Conservation (phyloP, 225 moss, liverwort and hornwort genomes). For the Sphagnum tenellum region DNA sequence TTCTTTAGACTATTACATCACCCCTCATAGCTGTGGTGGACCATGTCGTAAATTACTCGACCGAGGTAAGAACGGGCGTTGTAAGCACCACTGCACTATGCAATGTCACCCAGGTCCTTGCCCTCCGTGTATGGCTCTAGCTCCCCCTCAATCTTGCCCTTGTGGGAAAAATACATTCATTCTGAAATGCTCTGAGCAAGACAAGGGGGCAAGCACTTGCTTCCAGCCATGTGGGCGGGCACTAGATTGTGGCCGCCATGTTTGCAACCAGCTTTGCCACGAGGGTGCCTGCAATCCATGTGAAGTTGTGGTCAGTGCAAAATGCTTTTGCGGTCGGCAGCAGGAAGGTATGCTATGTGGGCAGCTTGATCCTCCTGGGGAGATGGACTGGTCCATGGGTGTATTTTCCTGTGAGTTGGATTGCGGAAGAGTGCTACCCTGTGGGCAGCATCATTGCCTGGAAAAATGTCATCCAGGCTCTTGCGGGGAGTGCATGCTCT, state of each 20-base stretch:
- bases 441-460: conserved; percentile 68
- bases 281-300: conserved; percentile 73
- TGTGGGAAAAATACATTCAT: conserved; percentile 70
- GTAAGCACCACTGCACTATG: conserved; percentile 85
- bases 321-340: conserved; percentile 68
- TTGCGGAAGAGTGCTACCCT: conserved; percentile 54
- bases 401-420: conserved; percentile 68
- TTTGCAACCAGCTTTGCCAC: conserved; percentile 62
- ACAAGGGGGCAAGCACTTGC: conserved; percentile 54
- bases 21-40: conserved; percentile 94
- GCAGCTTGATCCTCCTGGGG: conserved; percentile 64
- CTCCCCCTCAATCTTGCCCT: conserved; percentile 76
- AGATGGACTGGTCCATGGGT: conserved; percentile 41
- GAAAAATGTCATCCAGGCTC: conserved; percentile 84
- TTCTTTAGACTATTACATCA: conserved; percentile 70
- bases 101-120: conserved; percentile 98
- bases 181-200: conserved; percentile 71
- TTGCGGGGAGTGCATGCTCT: conserved; percentile 84
- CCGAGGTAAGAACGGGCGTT: conserved; percentile 62
- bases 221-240: conserved; percentile 61
- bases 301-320: conserved; percentile 49
- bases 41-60: conserved; percentile 82
- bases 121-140: conserved; percentile 82
- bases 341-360: conserved; percentile 63
- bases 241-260: conserved; percentile 71